Evolutionary conservation across 306 rosid genomes (phyloP), one percentile per base, ranked within the genome.

Genomic region (Cotoneaster glaucophyllus): DNA sequence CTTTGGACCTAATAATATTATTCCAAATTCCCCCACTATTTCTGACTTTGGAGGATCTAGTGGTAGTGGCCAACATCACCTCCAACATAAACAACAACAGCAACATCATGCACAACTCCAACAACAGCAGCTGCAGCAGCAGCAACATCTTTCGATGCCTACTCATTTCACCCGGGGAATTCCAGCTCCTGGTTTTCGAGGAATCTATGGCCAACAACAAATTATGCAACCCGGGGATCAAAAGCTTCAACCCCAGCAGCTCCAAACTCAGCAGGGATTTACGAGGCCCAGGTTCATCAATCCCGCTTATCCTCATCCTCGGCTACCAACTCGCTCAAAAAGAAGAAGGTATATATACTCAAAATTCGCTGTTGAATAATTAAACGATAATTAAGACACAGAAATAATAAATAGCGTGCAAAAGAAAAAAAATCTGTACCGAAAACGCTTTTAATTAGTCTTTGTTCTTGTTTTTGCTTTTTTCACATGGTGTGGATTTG

Each of bases 271-370:
- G 69, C 81, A 52, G 31, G 79, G 71, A 21, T 48, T 67, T 24
- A 79, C 25, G 67, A 45, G 18, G 64, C 73, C 88, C 8, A 76
- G 18, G 75, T 29, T 54, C 75, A 73, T 53, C 19, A 4, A 22
- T 25, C 65, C 69, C 43, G 22, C 61, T 61, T 50, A 76, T 48
- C 22, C 74, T 59, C 58, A 64, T 28, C 52, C 79, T 61, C 18
- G 34, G 74, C 63, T 64, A 44, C 74, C 83, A 53, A 4, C 81
- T 59, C 78, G 79, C 72, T 62, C 89, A 39, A 21, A 50, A 50
- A 84, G 89, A 77, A 91, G 78, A 82, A 88, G 92, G 93, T 84
- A 64, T 8, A 50, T 84, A 64, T 8, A 50, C 54, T 50, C 21
- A 5, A 50, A 50, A 17, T 50, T 50, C 2, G 8, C 21, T 48